Evolutionary conservation across 2,329 filamentous ascomycete genomes (phyloP).

Genomic region (Aureobasidium sp.): DNA sequence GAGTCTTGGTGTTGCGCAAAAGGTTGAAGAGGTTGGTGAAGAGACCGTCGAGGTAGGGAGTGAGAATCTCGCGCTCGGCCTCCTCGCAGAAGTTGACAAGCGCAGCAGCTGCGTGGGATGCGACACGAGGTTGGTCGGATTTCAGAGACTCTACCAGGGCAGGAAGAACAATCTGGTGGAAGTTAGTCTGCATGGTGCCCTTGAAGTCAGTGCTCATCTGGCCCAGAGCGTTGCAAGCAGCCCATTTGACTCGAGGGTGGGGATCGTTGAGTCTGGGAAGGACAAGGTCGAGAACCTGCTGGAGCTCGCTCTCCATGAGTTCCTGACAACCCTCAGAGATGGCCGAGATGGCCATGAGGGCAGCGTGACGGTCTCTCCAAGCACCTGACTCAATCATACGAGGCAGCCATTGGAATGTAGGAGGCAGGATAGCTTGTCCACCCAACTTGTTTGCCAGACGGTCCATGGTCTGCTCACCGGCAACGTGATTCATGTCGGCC

Average conservation of each 20-base stretch:
- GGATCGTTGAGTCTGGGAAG: conserved; percentile 82
- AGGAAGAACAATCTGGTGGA: conserved; percentile 78
- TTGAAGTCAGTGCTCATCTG: conserved; percentile 99
- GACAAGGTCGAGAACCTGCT: conserved; percentile 91
- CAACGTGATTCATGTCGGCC: conserved; percentile 94
- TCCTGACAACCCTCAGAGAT: conserved; percentile 97
- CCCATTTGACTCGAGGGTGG: conserved; percentile 92
- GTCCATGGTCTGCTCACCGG: conserved; percentile 98
- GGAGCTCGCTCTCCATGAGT: conserved; percentile 88
- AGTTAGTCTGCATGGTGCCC: conserved; percentile 94
- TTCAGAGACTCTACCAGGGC: conserved; percentile 89
- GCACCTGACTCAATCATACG: conserved; percentile 94
- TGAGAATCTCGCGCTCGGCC: conserved; percentile 82
- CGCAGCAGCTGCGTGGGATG: conserved; percentile 94
- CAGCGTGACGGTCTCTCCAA: conserved; percentile 93
- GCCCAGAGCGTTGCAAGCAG: conserved; percentile 94
- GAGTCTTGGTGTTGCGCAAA: conserved; percentile 74
- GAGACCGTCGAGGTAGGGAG: conserved; percentile 86
- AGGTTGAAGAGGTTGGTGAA: conserved; percentile 79
- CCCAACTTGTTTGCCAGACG: conserved; percentile 94
- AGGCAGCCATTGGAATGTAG: conserved; percentile 94
- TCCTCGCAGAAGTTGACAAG: conserved; percentile 99
- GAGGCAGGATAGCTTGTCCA: conserved; percentile 82
- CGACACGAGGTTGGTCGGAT: conserved; percentile 84
- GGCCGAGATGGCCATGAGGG: conserved; percentile 96